These are phyloP conservation scores for Leishmania tropica DNA, from an alignment of 208 protist genomes.

Conservation along the genomic window DNA sequence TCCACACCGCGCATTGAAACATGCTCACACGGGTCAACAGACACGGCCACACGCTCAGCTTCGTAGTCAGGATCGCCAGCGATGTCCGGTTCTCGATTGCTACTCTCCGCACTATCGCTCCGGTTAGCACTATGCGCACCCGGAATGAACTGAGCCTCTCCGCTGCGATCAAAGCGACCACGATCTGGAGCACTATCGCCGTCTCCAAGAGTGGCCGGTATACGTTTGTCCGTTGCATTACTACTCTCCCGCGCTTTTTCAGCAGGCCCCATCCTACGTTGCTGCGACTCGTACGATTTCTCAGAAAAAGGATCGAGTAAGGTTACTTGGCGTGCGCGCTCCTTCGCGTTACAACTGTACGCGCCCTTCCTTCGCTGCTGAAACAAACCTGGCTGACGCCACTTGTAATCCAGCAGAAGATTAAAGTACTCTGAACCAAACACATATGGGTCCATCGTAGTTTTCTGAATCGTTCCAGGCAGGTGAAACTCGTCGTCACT, in stretches of 20 bases:
- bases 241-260: conserved; percentile 43
- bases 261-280: conserved; percentile 40
- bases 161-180: conserved; percentile 45
- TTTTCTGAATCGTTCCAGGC: conserved; percentile 63
- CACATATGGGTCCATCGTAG: conserved; percentile 84
- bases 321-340: conserved; percentile 65
- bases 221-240: conserved; percentile 22
- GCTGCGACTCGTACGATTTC: conserved; percentile 49
- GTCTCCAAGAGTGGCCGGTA: background rate
- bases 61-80: conserved; percentile 31
- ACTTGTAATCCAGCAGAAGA: conserved; percentile 84
- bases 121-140: conserved; percentile 17
- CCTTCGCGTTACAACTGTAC: conserved; percentile 66
- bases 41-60: conserved; percentile 30
- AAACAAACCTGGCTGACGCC: conserved; percentile 49
- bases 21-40: conserved; percentile 63
- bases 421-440: conserved; percentile 90
- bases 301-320: conserved; percentile 85
- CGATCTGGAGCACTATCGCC: background rate
- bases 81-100: conserved; percentile 10
- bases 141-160: conserved; percentile 77
- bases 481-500: conserved; percentile 52
- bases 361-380: conserved; percentile 20
- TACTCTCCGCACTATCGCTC: conserved; percentile 10
- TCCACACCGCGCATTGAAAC: conserved; percentile 84